Conservation (phyloP, 768 basidiomycete genomes). For the Cystobasidium onofrii region DNA sequence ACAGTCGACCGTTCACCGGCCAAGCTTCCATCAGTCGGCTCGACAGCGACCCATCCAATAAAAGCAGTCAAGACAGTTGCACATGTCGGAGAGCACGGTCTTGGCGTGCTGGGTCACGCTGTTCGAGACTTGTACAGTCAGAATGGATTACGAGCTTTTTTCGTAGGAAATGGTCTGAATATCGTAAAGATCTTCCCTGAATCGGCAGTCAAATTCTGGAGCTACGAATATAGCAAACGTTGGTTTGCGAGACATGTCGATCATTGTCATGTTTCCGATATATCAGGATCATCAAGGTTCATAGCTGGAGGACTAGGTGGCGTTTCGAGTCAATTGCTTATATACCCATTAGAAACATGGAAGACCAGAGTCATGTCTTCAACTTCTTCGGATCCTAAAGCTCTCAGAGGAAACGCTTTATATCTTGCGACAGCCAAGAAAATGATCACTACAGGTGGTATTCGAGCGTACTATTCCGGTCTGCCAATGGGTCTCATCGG, state of each 20-base stretch:
- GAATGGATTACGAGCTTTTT: conserved; percentile 73
- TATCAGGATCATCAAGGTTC: conserved; percentile 86
- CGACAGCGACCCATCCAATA: conserved; percentile 41
- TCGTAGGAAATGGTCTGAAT: conserved; percentile 88
- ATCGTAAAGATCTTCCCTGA: conserved; percentile 87
- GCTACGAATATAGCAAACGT: conserved; percentile 92
- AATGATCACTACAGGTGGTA: conserved; percentile 69
- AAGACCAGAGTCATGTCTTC: conserved; percentile 99
- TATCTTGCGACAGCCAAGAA: conserved; percentile 56
- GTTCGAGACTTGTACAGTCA: conserved; percentile 75
- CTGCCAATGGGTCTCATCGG: conserved; percentile 83
- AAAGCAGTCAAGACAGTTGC: conserved; percentile 38
- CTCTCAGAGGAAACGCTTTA: conserved; percentile 49
- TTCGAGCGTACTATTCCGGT: conserved; percentile 82
- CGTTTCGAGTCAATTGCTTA: conserved; percentile 83
- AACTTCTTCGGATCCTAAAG: conserved; percentile 50
- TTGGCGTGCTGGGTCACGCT: conserved; percentile 59
- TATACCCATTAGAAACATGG: conserved; percentile 92
- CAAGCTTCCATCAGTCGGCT: neutral
- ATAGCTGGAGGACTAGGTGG: conserved; percentile 92
- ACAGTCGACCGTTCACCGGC: conserved; percentile 24
- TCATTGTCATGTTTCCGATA: conserved; percentile 71
- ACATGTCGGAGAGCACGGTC: conserved; percentile 28
- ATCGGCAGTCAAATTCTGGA: conserved; percentile 95
- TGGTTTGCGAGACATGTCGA: conserved; percentile 88